Base-by-base conservation (phyloP, 768 basidiomycete genomes). In the Candolleomyces eurysporus region DNA sequence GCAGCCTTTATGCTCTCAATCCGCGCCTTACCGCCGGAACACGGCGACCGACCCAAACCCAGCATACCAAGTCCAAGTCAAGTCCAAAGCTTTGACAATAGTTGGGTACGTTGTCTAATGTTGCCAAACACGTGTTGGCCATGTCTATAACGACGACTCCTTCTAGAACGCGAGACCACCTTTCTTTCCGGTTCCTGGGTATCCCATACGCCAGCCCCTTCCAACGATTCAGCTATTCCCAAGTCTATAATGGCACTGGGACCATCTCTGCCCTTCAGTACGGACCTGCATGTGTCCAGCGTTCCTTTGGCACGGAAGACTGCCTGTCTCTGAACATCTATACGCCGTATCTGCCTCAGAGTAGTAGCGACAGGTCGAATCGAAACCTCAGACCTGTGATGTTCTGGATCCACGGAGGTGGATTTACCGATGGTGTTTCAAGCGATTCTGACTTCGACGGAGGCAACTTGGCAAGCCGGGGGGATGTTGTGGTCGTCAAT, bases 361-460 rank as follows among this genome's bases (percentile, higher is more conserved):
- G 64, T 36, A 31, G 36, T 36, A 6, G 61, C 3, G 59, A 14
- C 0, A 63, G 64, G 32, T 61, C 66, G 0, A 67, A 43, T 5
- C 11, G 63, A 30, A 63, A 59, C 16, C 57, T 73, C 26, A 80
- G 77, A 55, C 77, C 82, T 0, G 80, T 81, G 19, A 72, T 82
- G 72, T 77, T 83, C 66, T 82, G 76, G 78, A 82, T 83, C 36
- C 80, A 83, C 49, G 81, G 82, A 3, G 81, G 81, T 2, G 79
- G 79, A 11, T 82, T 78, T 59, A 78, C 75, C 1, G 63, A 72
- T 11, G 80, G 80, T 2, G 72, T 73, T 46, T 76, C 76, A 4
- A 73, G 73, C 13, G 77, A 79, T 61, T 63, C 73, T 0, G 73
- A 75, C 3, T 81, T 73, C 63, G 79, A 79, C 39, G 80, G 82